These are phyloP conservation scores for Nannochloropsis salina DNA, from an alignment of 108 stramenopile genomes.

Conservation along the genomic window DNA sequence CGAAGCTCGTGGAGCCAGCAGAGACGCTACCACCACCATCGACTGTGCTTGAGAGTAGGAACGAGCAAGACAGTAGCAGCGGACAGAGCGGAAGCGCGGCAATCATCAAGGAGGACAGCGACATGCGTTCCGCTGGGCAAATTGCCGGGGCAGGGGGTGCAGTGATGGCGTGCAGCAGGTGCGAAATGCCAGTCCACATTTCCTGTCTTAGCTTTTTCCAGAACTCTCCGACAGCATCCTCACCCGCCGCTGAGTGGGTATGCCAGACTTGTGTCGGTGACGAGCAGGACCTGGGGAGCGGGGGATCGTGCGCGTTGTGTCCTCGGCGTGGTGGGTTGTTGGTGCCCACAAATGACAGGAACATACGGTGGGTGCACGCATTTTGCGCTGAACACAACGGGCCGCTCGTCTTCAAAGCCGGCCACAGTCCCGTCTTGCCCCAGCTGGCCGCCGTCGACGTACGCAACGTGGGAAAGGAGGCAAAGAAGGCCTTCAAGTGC, in stretches of 20 bases:
- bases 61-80: background rate
- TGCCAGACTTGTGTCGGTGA: slow-evolving; percentile 11
- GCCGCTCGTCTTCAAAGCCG: background rate
- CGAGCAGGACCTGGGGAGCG: background rate
- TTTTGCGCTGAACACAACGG: slow-evolving; percentile 15
- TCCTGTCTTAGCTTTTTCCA: background rate
- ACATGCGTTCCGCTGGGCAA: background rate
- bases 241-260: background rate
- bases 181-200: background rate
- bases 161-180: background rate
- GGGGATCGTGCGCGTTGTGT: background rate
- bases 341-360: background rate
- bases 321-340: slow-evolving; percentile 9
- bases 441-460: background rate
- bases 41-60: no score
- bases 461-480: background rate
- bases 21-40: background rate
- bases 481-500: slow-evolving; percentile 7
- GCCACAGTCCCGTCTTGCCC: background rate
- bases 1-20: background rate
- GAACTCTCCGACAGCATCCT: background rate
- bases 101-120: background rate
- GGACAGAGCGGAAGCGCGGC: background rate
- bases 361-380: slow-evolving; percentile 1
- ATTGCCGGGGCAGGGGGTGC: background rate